Conservation (phyloP, 1,139 yeast genomes). For the Yamadazyma friedrichii region DNA sequence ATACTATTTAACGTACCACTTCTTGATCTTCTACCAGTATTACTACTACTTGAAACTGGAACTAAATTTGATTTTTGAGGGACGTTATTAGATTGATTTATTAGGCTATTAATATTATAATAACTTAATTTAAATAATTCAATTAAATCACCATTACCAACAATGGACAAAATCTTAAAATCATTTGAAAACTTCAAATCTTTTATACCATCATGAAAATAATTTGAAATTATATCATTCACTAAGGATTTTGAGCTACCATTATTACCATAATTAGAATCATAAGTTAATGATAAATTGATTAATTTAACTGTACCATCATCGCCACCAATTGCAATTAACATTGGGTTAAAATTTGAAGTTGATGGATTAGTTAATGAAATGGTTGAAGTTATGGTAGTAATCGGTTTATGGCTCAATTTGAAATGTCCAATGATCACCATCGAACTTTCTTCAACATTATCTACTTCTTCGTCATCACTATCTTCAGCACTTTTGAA, state of each 20-base stretch:
- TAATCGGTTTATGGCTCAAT: slow-evolving; percentile 56
- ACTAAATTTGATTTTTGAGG: slow-evolving; percentile 7
- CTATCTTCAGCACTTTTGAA: not conserved
- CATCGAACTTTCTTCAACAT: slow-evolving; percentile 4
- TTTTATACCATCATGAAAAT: slow-evolving; percentile 63
- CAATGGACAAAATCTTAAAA: slow-evolving; percentile 56
- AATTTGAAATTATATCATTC: slow-evolving; percentile 62
- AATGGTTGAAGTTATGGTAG: slow-evolving; percentile 27
- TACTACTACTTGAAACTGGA: not conserved
- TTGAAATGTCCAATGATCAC: slow-evolving; percentile 56
- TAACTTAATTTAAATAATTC: slow-evolving; percentile 51
- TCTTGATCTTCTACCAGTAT: slow-evolving; percentile 29
- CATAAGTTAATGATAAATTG: slow-evolving; percentile 38
- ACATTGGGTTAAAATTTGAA: slow-evolving; percentile 44
- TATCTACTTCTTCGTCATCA: not conserved
- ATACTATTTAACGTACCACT: slow-evolving; percentile 39
- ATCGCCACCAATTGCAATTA: slow-evolving; percentile 56
- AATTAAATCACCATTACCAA: slow-evolving; percentile 59
- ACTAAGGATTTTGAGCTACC: slow-evolving; percentile 31
- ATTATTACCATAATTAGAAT: slow-evolving; percentile 23
- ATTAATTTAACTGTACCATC: slow-evolving; percentile 66
- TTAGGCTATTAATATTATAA: slow-evolving; percentile 35
- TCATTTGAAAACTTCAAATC: slow-evolving; percentile 64
- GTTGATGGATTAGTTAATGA: slow-evolving; percentile 12
- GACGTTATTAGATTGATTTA: slow-evolving; percentile 17